A percentile compares a stretch with the other conserved stretches of the same genome.
Conservation (phyloP, 139 green algal species). For the Bryopsis sp. region DNA sequence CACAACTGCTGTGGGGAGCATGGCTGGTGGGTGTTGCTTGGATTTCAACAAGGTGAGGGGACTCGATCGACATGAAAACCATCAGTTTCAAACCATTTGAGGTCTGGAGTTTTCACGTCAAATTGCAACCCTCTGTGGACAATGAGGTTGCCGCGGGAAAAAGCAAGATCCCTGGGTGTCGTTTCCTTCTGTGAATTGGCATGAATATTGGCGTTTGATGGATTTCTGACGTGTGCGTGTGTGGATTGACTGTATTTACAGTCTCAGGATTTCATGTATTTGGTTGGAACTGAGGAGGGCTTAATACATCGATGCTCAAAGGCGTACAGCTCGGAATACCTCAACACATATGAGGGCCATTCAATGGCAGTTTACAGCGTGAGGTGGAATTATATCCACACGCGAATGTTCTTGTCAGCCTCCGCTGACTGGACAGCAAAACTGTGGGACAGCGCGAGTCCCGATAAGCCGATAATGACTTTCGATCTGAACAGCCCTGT, state of each 20-base stretch:
- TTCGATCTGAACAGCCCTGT: constrained; percentile 66
- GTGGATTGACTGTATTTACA: too few species aligned
- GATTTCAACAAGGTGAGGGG: constrained; percentile 88
- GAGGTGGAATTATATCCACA: constrained; percentile 74
- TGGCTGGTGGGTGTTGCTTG: constrained; percentile 66
- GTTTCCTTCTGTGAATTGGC: too few species aligned
- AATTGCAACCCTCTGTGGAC: too few species aligned
- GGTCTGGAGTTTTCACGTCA: too few species aligned
- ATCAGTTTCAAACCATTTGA: too few species aligned
- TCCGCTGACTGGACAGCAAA: constrained; percentile 87
- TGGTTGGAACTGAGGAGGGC: constrained; percentile 84
- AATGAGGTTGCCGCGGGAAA: too few species aligned
- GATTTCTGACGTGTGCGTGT: too few species aligned
- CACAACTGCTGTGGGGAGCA: constrained; percentile 9
- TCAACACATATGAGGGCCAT: constrained; percentile 69
- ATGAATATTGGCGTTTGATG: too few species aligned
- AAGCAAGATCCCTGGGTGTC: too few species aligned
- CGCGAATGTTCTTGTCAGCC: constrained; percentile 70
- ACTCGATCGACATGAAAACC: too few species aligned
- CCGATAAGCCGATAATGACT: constrained; percentile 24
- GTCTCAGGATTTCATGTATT: constrained; percentile 54
- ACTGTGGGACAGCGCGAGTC: constrained; percentile 41
- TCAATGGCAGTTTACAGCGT: constrained; percentile 70
- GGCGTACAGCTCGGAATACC: constrained; percentile 71
- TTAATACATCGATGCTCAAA: constrained; percentile 81